Evolutionary conservation across 345 rosid genomes (phyloP), one percentile per base, ranked within the genome.

Genomic region (Geranium rotundifolium): DNA sequence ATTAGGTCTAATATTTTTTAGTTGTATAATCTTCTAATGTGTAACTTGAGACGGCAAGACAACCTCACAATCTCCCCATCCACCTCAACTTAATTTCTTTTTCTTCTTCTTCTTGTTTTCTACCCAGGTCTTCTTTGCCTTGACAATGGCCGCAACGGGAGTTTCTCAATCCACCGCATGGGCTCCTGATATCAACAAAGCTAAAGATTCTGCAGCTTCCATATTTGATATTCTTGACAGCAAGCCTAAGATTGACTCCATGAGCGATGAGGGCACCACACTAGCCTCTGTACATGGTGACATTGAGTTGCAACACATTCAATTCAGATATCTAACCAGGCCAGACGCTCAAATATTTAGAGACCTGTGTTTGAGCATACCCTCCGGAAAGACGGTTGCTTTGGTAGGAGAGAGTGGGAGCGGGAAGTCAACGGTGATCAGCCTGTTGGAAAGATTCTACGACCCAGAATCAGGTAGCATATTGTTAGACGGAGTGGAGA

Each of bases 371-470:
- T 65, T 86, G 67, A 74, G 19, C 46, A 83, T 91, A 17, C 95
- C 95, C 3, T 79, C 90, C 1, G 95, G 97, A 52, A 88, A 88
- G 88, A 79, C 84, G 4, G 86, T 84, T 54, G 92, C 96, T 54
- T 73, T 86, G 54, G 92, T 86, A 19, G 92, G 92, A 10, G 92
- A 81, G 67, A 89, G 88, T 29, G 90, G 92, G 0, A 76, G 92
- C 16, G 96, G 92, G 64, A 89, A 89, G 54, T 86, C 90, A 7
- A 89, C 92, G 1, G 88, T 86, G 27, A 73, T 89, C 30, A 71
- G 85, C 67, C 80, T 89, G 15, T 54, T 86, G 56, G 82, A 81
- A 75, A 81, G 96, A 64, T 89, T 89, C 58, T 89, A 89, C 5
- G 81, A 89, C 64, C 92, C 96, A 0, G 85, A 84, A 62, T 80